phyloP scores from a whole-genome alignment of 805 yeast species.

The Candida maltosa region DNA sequence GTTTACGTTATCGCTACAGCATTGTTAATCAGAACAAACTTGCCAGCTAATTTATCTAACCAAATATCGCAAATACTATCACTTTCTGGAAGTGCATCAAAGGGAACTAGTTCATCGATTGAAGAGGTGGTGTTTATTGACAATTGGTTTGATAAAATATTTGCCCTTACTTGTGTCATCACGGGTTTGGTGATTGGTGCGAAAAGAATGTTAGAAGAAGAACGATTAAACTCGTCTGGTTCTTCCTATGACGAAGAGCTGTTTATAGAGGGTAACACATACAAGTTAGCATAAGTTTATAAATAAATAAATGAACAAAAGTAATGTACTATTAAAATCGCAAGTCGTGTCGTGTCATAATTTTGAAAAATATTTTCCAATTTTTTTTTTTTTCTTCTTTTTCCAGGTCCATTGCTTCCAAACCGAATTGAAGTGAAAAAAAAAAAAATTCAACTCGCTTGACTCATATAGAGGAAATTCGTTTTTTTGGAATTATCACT shows the following conservation, averaged over 20 bases:
- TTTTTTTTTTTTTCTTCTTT: neutral
- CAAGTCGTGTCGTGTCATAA: no score
- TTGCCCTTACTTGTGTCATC: conserved; percentile 39
- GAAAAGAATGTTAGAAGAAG: conserved; percentile 17
- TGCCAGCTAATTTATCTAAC: conserved; percentile 42
- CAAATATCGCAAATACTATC: conserved; percentile 39
- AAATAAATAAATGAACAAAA: neutral
- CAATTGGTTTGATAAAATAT: conserved; percentile 51
- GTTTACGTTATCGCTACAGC: conserved; percentile 52
- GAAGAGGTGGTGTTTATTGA: conserved; percentile 47
- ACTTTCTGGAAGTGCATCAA: conserved; percentile 26
- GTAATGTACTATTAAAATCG: no score
- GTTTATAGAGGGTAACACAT: conserved; percentile 21
- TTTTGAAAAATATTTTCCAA: no score
- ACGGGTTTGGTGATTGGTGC: conserved; percentile 25
- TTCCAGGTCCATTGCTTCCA: no score
- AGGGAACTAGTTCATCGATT: conserved; percentile 14
- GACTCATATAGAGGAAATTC: no score
- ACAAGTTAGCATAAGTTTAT: conserved; percentile 7
- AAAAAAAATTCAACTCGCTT: no score
- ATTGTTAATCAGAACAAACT: conserved; percentile 43
- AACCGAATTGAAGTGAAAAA: no score
- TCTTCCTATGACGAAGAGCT: conserved; percentile 32
- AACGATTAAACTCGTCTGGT: conserved; percentile 4
- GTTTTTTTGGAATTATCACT: no score